Evolutionary conservation across 139 green algal genomes (phyloP).

Genomic region (Haematococcus sp.): DNA sequence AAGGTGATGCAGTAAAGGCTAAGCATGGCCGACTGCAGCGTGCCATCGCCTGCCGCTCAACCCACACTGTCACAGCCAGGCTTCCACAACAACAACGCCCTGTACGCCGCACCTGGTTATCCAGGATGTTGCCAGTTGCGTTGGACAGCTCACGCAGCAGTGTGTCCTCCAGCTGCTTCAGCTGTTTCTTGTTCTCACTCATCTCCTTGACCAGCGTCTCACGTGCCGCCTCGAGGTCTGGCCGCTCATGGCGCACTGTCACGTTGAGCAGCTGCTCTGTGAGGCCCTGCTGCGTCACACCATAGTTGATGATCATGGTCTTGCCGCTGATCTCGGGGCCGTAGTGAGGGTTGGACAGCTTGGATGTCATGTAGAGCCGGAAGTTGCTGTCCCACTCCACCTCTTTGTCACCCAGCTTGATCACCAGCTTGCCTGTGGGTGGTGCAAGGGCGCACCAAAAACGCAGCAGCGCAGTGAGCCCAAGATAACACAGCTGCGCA

Average conservation of each 20-base stretch:
- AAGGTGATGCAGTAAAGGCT: too few relatives aligned
- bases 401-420: constrained; percentile 83
- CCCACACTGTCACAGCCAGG: too few relatives aligned
- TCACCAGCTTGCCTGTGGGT: constrained; percentile 49
- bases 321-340: constrained; percentile 82
- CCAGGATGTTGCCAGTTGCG: constrained; percentile 78
- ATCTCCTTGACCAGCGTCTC: constrained; percentile 78
- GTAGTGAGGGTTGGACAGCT: constrained; percentile 83
- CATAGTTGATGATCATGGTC: constrained; percentile 86
- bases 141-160: constrained; percentile 76
- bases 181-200: constrained; percentile 76
- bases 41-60: too few relatives aligned
- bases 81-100: too few relatives aligned
- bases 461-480: too few relatives aligned
- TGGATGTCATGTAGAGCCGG: constrained; percentile 74
- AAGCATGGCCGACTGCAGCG: too few relatives aligned
- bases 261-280: constrained; percentile 87
- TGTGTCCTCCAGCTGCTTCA: constrained; percentile 73
- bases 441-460: too few relatives aligned
- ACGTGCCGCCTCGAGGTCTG: constrained; percentile 67
- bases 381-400: constrained; percentile 83
- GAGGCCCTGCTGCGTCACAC: constrained; percentile 62
- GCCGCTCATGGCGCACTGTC: constrained; percentile 72
- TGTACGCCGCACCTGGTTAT: constrained; percentile 60
- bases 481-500: too few relatives aligned